Base-by-base conservation (phyloP, 345 rosid genomes). In the Odontarrhena argentea region DNA sequence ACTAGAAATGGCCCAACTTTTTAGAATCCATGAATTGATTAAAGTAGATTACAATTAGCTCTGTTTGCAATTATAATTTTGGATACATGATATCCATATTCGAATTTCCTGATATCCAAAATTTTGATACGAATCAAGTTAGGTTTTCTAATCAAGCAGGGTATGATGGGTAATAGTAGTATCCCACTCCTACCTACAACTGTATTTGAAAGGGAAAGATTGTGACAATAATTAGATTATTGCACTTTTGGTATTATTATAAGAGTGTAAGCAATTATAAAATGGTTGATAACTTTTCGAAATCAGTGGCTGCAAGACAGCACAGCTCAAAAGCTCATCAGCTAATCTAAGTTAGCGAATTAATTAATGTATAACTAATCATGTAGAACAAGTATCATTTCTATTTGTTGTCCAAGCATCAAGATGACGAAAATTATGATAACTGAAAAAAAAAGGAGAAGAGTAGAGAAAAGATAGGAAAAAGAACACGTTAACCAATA, bases 401-500 rank as follows among this genome's bases (percentile, higher is more conserved):
- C 0, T 53, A 30, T 53, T 54, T 53, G 5, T 38, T 64, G 68
- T 38, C 69, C 5, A 60, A 60, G 46, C 67, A 69, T 34, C 60
- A 42, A 60, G 66, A 42, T 60, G 53, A 69, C 67, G 60, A 50
- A 60, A 37, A 36, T 4, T 49, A 55, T 44, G 70, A 66, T 54
- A 9, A 46, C 30, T 60, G 41, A 15, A 34, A 66, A 41, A 50
- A 66, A 54, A 42, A 18, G 7, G 25, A 7, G 0, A 42, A 51
- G 38, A 7, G 18, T 51, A 60, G 60, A 42, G 67, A 69, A 69
- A 60, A 52, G 74, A 18, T 52, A 7, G 35, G 61, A 26, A 43
- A 60, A 69, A 69, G 40, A 43, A 60, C n/a, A 69, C 41, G 46
- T 52, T 36, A 60, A 43, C 54, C 68, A 69, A 69, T 51, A 32